These are phyloP conservation scores for Mycena sp. DNA, from an alignment of 1,284 basidiomycete genomes.

Conservation along the genomic window DNA sequence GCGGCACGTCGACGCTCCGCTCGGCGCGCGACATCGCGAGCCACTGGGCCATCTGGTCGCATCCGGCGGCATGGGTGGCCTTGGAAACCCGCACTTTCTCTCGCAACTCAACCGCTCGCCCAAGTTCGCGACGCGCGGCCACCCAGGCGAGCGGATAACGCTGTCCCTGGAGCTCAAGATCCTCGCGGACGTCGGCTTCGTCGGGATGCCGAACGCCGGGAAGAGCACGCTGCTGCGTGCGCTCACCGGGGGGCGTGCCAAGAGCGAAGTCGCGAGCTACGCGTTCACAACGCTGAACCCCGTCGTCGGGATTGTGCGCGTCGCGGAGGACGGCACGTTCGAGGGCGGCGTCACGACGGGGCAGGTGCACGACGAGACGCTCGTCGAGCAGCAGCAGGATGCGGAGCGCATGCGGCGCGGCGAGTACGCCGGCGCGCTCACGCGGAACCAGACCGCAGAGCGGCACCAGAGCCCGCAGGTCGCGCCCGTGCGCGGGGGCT, in stretches of 20 bases:
- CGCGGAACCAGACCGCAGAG: conserved; percentile 55
- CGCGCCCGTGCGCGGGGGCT: conserved; percentile 43
- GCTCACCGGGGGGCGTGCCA: conserved; percentile 85
- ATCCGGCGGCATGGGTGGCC: conserved; percentile 84
- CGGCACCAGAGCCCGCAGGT: conserved; percentile 26
- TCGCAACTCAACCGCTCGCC: conserved; percentile 76
- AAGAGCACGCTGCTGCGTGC: conserved; percentile 92
- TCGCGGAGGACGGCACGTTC: conserved; percentile 84
- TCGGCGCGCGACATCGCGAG: conserved; percentile 70
- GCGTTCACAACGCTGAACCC: conserved; percentile 97
- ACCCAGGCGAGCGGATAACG: conserved; percentile 83
- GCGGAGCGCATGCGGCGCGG: conserved; percentile 58
- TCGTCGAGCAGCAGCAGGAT: conserved; percentile 64
- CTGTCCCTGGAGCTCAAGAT: conserved; percentile 95
- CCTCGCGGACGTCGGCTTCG: conserved; percentile 93
- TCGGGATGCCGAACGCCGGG: conserved; percentile 95
- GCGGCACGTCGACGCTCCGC: conserved; percentile 65
- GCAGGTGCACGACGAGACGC: conserved; percentile 77
- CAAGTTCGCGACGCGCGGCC: conserved; percentile 84
- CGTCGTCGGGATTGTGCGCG: conserved; percentile 91
- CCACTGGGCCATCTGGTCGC: conserved; percentile 78
- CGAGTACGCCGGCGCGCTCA: conserved; percentile 57
- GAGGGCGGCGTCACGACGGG: conserved; percentile 64
- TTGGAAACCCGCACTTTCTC: conserved; percentile 92
- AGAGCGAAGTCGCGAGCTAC: conserved; percentile 91